phyloP scores from a whole-genome alignment of 2,329 filamentous ascomycete genomes.

The Fusarium pininemorale region DNA sequence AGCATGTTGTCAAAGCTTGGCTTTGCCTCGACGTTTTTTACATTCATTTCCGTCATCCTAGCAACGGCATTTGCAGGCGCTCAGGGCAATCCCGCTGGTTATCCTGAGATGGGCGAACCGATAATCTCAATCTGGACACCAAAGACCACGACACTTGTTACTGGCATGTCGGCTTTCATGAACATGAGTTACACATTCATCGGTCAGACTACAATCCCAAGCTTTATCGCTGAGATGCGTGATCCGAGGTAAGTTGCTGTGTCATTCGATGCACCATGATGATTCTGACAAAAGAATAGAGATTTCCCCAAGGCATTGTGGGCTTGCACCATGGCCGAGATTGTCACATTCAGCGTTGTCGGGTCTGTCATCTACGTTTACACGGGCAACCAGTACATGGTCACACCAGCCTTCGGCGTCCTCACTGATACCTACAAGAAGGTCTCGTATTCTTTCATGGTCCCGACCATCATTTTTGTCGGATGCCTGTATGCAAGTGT shows the following conservation, averaged over 20 bases:
- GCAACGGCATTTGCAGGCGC: conserved; percentile 83
- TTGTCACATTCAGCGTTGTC: conserved; percentile 84
- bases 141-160: conserved; percentile 78
- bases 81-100: conserved; percentile 76
- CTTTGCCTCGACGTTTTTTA: conserved; percentile 82
- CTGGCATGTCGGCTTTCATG: conserved; percentile 85
- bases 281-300: conserved; percentile 44
- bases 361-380: conserved; percentile 84
- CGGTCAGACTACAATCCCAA: conserved; percentile 90
- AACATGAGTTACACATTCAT: conserved; percentile 98
- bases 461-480: conserved; percentile 90
- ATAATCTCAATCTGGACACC: conserved; percentile 74
- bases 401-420: conserved; percentile 85
- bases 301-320: conserved; percentile 94
- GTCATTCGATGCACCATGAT: neutral
- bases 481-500: conserved; percentile 91
- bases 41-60: conserved; percentile 87
- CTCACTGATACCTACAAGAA: conserved; percentile 83
- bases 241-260: conserved; percentile 57
- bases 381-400: conserved; percentile 89
- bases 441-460: conserved; percentile 92
- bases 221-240: conserved; percentile 95
- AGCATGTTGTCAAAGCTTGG: conserved; percentile 79
- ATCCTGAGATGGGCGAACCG: conserved; percentile 67
- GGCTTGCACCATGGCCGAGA: conserved; percentile 86